These are phyloP conservation scores for Trypanosoma conorhini DNA, from an alignment of 208 protist species.

Conservation along the genomic window DNA sequence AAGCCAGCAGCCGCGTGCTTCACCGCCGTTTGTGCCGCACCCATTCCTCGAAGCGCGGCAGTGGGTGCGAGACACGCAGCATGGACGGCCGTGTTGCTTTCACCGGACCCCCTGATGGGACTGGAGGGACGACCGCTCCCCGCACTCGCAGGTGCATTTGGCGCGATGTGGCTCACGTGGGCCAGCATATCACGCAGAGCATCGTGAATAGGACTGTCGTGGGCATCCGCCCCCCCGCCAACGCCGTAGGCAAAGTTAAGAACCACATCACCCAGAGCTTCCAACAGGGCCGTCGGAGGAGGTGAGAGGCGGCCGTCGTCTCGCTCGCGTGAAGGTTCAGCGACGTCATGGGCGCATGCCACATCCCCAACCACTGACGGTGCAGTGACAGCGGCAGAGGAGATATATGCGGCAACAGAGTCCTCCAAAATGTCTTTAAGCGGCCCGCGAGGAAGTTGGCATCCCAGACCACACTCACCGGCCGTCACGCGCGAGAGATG, in stretches of 20 bases:
- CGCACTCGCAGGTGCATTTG: background rate
- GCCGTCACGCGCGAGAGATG: background rate
- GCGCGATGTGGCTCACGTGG: background rate
- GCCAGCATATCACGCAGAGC: background rate
- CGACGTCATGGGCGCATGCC: background rate
- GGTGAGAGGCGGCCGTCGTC: background rate
- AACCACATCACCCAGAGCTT: background rate
- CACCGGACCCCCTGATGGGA: background rate
- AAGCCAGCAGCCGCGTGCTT: background rate
- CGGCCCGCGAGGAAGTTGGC: slow-evolving; percentile 8
- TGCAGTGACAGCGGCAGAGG: background rate
- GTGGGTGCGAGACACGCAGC: too few species aligned
- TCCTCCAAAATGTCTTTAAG: slow-evolving; percentile 9
- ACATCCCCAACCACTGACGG: background rate
- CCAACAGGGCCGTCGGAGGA: background rate
- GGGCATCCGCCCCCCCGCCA: background rate
- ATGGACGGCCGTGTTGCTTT: background rate
- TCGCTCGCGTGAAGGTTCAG: background rate
- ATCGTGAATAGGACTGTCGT: background rate
- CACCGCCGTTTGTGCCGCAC: background rate
- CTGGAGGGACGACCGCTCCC: background rate
- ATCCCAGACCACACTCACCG: background rate
- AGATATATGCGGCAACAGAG: slow-evolving; percentile 10
- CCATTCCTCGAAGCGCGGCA: background rate
- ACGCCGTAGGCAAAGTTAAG: background rate